These are phyloP conservation scores for Lepraria neglecta DNA, from an alignment of 495 filamentous ascomycete genomes.

Conservation along the genomic window DNA sequence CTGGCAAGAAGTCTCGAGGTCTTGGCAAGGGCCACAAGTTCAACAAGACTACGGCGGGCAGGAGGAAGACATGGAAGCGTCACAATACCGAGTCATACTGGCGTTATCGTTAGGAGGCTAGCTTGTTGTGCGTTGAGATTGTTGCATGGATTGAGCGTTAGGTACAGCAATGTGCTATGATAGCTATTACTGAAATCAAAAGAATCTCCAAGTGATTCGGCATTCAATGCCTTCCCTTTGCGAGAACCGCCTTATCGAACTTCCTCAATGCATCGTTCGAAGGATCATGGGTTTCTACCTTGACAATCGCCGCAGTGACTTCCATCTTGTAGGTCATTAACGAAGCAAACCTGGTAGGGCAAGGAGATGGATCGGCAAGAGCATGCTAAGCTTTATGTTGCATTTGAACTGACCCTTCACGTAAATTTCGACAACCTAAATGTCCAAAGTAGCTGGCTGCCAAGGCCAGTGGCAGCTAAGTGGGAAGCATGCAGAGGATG, in stretches of 20 bases:
- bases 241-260: not conserved
- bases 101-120: slow-evolving; percentile 24
- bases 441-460: no score
- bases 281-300: no score
- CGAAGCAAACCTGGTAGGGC: no score
- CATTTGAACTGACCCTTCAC: no score
- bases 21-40: slow-evolving; percentile 97
- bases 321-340: no score
- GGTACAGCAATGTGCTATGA: not conserved
- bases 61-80: slow-evolving; percentile 99
- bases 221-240: not conserved
- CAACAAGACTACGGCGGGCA: slow-evolving; percentile 93
- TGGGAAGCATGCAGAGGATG: no score
- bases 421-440: no score
- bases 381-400: no score
- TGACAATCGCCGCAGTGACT: no score
- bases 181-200: not conserved
- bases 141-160: slow-evolving; percentile 3
- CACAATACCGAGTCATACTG: slow-evolving; percentile 69
- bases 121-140: not conserved
- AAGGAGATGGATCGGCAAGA: no score
- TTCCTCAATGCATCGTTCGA: not conserved
- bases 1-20: slow-evolving; percentile 98
- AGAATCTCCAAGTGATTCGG: not conserved
- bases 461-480: no score